Evolutionary conservation across 768 basidiomycete species (phyloP).

Genomic region (Serpula lacrymans): DNA sequence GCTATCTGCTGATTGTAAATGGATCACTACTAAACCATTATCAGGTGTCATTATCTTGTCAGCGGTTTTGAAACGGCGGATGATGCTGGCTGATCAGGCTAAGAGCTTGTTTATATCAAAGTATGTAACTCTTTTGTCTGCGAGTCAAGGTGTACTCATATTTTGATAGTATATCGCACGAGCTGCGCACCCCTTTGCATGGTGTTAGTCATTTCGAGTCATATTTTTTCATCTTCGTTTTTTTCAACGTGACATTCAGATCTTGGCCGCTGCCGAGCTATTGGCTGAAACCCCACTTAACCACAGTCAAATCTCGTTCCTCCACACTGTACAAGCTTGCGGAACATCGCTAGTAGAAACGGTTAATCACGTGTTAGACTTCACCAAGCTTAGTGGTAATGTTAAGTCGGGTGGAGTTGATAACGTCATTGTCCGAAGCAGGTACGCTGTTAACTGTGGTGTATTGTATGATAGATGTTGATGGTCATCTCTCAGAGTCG

Average conservation of each 20-base stretch:
- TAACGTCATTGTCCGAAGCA: conserved; percentile 66
- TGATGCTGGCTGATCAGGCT: conserved; percentile 93
- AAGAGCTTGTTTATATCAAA: conserved; percentile 92
- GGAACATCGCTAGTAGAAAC: conserved; percentile 96
- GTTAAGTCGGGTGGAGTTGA: conserved; percentile 75
- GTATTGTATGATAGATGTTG: neutral
- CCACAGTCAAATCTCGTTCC: conserved; percentile 78
- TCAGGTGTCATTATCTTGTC: conserved; percentile 90
- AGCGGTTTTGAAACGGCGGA: conserved; percentile 86
- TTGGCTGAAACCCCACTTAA: conserved; percentile 80
- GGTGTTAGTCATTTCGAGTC: too few species aligned
- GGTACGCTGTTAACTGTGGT: conserved; percentile 38
- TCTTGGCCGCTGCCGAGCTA: conserved; percentile 90
- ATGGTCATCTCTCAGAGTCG: conserved; percentile 45
- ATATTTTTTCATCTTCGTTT: conserved; percentile 1
- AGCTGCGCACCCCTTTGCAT: conserved; percentile 89
- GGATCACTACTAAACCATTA: conserved; percentile 3
- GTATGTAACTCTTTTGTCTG: conserved; percentile 47
- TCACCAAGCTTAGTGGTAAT: conserved; percentile 90
- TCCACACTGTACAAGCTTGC: conserved; percentile 92
- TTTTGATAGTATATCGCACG: conserved; percentile 87
- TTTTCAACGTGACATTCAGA: conserved; percentile 53
- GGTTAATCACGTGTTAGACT: conserved; percentile 95
- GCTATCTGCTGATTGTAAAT: conserved; percentile 1
- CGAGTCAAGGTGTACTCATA: too few species aligned